phyloP scores from a whole-genome alignment of 2,329 filamentous ascomycete genomes.

The Sarocladium oryzae region DNA sequence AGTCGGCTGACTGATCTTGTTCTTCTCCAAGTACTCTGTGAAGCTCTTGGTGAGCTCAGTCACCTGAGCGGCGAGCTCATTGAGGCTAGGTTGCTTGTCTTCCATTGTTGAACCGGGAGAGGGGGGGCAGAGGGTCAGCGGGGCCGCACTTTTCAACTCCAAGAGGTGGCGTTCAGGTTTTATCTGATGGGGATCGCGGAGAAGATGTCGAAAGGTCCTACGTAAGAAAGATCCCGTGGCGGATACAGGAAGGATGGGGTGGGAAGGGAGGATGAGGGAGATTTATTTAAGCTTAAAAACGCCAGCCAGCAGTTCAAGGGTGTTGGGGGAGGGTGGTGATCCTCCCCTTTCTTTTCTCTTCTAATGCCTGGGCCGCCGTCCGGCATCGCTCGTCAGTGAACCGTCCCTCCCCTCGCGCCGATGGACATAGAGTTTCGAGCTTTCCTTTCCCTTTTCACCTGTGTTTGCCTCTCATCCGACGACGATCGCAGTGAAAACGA shows the following conservation, averaged over 20 bases:
- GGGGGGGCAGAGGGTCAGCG: not conserved
- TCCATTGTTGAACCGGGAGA: conserved; percentile 18
- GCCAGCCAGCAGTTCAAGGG: too few relatives aligned
- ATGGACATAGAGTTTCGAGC: too few relatives aligned
- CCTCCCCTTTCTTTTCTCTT: too few relatives aligned
- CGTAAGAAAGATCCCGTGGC: too few relatives aligned
- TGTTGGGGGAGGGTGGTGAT: too few relatives aligned
- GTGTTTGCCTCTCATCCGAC: not conserved
- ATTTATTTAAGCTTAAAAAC: conserved; percentile 2
- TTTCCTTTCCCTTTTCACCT: too few relatives aligned
- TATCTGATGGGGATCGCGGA: too few relatives aligned
- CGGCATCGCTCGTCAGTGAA: too few relatives aligned
- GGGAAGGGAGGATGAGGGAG: not conserved
- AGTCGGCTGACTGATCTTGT: conserved; percentile 34
- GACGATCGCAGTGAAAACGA: too few relatives aligned
- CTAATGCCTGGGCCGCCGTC: too few relatives aligned
- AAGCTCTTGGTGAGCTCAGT: conserved; percentile 36
- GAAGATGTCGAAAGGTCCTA: too few relatives aligned
- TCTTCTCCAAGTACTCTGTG: conserved; percentile 32
- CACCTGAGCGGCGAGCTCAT: conserved; percentile 37
- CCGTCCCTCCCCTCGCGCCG: not conserved
- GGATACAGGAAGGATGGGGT: too few relatives aligned
- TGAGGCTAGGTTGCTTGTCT: conserved; percentile 28
- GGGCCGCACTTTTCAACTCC: conserved; percentile 1
- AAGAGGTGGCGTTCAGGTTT: not conserved